These are phyloP conservation scores for Pneumocystis wakefieldiae DNA, from an alignment of 1,139 yeast genomes.

Conservation along the genomic window DNA sequence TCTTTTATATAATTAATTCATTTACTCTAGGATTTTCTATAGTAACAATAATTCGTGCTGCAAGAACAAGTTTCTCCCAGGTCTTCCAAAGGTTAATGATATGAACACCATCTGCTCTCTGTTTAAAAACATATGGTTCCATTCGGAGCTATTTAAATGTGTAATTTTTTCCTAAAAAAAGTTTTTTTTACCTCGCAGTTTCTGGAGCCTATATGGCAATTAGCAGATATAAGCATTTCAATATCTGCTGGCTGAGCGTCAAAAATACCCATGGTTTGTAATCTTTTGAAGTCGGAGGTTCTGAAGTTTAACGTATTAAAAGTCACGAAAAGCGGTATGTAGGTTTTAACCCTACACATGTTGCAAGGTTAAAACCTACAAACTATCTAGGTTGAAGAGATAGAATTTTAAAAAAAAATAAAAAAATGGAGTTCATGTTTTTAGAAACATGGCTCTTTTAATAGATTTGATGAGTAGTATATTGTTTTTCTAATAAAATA, in stretches of 20 bases:
- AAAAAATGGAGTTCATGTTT: neutral
- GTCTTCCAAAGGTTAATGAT: conserved; percentile 97
- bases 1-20: neutral
- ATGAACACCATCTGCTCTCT: conserved; percentile 99
- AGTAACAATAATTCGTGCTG: conserved; percentile 99
- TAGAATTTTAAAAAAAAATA: no score
- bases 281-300: neutral
- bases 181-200: conserved; percentile 70
- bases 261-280: neutral
- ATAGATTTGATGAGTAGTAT: no score
- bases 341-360: neutral
- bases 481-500: no score
- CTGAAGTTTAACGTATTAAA: no score
- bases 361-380: no score
- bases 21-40: conserved; percentile 65
- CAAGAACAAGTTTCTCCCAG: conserved; percentile 88
- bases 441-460: no score
- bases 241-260: conserved; percentile 53
- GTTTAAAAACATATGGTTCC: conserved; percentile 97
- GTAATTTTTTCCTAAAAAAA: neutral
- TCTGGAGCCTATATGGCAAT: conserved; percentile 99
- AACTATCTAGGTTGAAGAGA: no score
- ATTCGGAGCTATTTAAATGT: conserved; percentile 65
- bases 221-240: conserved; percentile 98
- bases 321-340: neutral